Evolutionary conservation across 176 grass and related monocot genomes (phyloP), one percentile per base, ranked within the genome.

Genomic region (Avena atlantica): DNA sequence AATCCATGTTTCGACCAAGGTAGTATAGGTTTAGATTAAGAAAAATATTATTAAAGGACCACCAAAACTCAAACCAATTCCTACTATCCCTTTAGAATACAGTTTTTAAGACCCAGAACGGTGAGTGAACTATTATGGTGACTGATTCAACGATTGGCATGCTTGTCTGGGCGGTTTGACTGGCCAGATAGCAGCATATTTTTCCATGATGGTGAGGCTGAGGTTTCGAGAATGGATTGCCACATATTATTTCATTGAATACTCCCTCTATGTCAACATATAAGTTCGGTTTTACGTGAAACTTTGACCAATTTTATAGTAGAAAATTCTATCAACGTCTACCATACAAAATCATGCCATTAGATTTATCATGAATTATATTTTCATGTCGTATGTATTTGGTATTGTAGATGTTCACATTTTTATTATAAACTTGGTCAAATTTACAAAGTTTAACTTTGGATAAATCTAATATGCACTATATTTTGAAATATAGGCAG

Each of bases 31-130:
- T 81, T 70, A 42, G 29, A 23, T 82, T 13, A 86, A 24, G 5
- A 83, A 78, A 48, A 24, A 17, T 59, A 17, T 21, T 63, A 55
- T 65, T 24, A 23, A 15, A 29, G 65, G 29, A 87, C 73, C 37
- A 66, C 16, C 12, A 62, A 53, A 48, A 73, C 71, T 34, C 53
- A 73, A 78, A 83, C 6, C 27, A 84, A 73, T 61, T 55, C 6
- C 20, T 42, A 27, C 73, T 82, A 19, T 12, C 57, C 68, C 16
- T 56, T 20, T 19, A 42, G 16, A 55, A 31, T 76, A 55, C 15
- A 76, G 6, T 8, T 66, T 55, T 5, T 55, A 76, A 76, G 24
- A 29, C 48, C 48, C 12, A 5, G 24, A 53, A 3, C 0, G 23
- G 47, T 14, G 13, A 19, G 74, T 55, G 23, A 73, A 44, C 48